Conservation (phyloP, 345 rosid species). For the Linum lewisii region DNA sequence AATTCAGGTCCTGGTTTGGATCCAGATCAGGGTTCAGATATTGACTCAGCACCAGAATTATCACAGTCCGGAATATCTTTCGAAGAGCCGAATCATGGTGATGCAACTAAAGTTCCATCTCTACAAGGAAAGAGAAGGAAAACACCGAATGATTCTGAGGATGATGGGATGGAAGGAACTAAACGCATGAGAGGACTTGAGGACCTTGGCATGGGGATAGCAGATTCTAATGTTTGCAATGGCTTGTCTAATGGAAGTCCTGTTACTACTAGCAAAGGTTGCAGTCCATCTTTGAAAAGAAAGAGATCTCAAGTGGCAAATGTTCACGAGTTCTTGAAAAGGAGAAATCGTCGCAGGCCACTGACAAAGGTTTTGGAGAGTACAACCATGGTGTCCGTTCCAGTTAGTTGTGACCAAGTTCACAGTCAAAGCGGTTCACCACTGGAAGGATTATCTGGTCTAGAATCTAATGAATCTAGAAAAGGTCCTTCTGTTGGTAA, state of each 20-base stretch:
- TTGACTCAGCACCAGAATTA: constrained; percentile 46
- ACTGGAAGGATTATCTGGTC: constrained; percentile 36
- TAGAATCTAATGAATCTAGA: constrained; percentile 50
- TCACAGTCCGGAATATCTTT: constrained; percentile 61
- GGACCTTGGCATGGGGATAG: constrained; percentile 68
- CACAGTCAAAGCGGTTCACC: constrained; percentile 36
- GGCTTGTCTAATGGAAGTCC: constrained; percentile 41
- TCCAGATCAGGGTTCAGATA: constrained; percentile 8
- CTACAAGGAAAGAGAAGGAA: constrained; percentile 57
- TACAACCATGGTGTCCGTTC: constrained; percentile 71
- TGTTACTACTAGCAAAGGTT: constrained; percentile 38
- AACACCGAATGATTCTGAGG: constrained; percentile 95
- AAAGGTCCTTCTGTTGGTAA: constrained; percentile 34
- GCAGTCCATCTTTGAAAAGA: constrained; percentile 41
- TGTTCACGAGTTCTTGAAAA: constrained; percentile 50
- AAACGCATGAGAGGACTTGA: constrained; percentile 98
- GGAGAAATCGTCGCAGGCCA: constrained; percentile 70
- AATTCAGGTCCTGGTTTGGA: constrained; percentile 4
- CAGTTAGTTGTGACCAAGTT: constrained; percentile 57
- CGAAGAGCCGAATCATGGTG: constrained; percentile 42
- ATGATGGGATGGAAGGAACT: constrained; percentile 86
- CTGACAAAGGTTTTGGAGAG: constrained; percentile 86
- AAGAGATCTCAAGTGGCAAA: constrained; percentile 59
- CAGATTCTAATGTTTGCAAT: constrained; percentile 35
- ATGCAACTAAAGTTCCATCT: constrained; percentile 41